phyloP scores from a whole-genome alignment of 306 rosid genomes.

The Quercus dentata region DNA sequence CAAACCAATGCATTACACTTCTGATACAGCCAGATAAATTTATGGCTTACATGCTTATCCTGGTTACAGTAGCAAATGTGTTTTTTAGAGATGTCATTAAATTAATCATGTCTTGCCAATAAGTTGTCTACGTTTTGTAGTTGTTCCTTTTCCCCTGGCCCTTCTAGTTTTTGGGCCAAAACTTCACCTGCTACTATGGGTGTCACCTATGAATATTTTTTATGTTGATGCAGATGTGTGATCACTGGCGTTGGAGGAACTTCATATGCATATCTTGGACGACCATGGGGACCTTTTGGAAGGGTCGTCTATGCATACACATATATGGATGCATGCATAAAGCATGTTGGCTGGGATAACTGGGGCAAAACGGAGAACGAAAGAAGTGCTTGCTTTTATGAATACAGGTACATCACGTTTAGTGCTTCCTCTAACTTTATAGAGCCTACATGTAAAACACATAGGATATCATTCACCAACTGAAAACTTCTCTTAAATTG shows the following conservation, averaged over 20 bases:
- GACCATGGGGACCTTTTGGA: constrained; percentile 97
- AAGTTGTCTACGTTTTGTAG: not conserved
- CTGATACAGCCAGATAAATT: not conserved
- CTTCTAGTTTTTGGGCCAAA: constrained; percentile 1
- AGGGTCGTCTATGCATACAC: constrained; percentile 84
- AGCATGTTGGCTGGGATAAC: constrained; percentile 72
- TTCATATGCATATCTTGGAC: constrained; percentile 59
- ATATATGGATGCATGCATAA: constrained; percentile 70
- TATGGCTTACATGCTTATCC: not conserved
- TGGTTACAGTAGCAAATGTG: not conserved
- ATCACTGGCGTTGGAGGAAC: constrained; percentile 68
- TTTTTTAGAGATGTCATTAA: not conserved
- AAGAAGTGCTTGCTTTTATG: constrained; percentile 73
- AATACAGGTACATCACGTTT: constrained; percentile 52
- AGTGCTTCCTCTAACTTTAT: constrained; percentile 7
- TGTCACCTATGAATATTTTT: constrained; percentile 12
- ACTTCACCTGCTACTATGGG: not conserved
- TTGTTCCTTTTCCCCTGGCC: not conserved
- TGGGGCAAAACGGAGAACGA: constrained; percentile 84
- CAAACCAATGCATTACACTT: not conserved
- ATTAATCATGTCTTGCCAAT: not conserved
- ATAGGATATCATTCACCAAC: not conserved
- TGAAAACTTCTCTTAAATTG: not conserved
- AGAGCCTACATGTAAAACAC: constrained; percentile 2
- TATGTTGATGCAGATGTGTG: constrained; percentile 59